Evolutionary conservation across 2,329 filamentous ascomycete genomes (phyloP), one percentile per base, ranked within the genome.

Genomic region (Phoma herbarum): DNA sequence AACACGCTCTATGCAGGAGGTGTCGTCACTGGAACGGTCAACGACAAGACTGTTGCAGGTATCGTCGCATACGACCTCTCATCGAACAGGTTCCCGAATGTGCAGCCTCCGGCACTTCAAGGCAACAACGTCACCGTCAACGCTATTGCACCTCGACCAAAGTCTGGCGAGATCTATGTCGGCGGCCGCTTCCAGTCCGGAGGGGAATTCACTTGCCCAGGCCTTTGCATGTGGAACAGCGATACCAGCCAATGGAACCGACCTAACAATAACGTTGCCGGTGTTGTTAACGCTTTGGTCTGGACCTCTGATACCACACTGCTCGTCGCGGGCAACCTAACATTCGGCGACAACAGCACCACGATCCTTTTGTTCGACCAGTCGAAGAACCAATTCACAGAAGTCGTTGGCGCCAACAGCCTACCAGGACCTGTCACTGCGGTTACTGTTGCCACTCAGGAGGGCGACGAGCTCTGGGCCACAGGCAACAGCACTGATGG

Each of bases 141-240:
- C 57, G 82, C 90, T 26, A 92, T 99, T 66, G 85, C 87, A 11
- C 83, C 88, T 9, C 89, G 89, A 54, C 90, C 91, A 0, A 85
- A 85, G 53, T 88, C 87, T 18, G 82, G 84, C 1, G 87, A 95
- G 49, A 83, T 99, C 12, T 99, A 90, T 71, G 90, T 99, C 29
- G 94, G 90, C 35, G 95, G 95, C 29, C 87, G 85, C 10, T 99
- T 98, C 72, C 82, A 86, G n/a, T 86, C 85, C 29, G 95, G 93
- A 18, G 95, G 95, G 26, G 89, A 90, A 4, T 84, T 98, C 28
- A 88, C 86, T 41, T 99, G 95, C 74, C 88, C 90, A 3, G 88
- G 87, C 45, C 85, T 99, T 23, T 99, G 95, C 78, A 82, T 90
- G 59, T 96, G 91, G 79, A 88, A 90, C 72, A 86, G 88, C 2